A percentile compares a stretch with the other conserved stretches of the same genome.
These are phyloP conservation scores for Botryotinia narcissicola DNA, from an alignment of 2,329 filamentous ascomycete genomes.

Conservation along the genomic window DNA sequence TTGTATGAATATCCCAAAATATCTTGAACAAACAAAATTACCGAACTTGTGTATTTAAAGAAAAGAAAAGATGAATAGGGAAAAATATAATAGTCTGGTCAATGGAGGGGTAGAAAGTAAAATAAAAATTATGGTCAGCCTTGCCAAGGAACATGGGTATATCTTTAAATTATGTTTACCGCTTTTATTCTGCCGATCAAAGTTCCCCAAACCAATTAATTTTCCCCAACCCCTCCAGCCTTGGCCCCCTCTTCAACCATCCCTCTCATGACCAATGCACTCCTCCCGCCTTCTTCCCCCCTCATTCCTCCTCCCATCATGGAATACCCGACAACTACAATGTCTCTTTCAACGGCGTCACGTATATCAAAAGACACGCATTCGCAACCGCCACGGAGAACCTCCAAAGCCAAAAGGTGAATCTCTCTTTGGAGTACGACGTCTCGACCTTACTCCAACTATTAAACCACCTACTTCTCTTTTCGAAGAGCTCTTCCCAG, in stretches of 20 bases:
- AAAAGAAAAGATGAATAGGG: background rate
- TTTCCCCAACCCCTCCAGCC: constrained; percentile 17
- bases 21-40: background rate
- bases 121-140: constrained; percentile 6
- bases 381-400: constrained; percentile 18
- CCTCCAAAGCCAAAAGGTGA: constrained; percentile 2
- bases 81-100: background rate
- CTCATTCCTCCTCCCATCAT: constrained; percentile 45
- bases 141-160: constrained; percentile 11
- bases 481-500: constrained; percentile 54
- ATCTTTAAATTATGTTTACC: background rate
- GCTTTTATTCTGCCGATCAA: constrained; percentile 5
- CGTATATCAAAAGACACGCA: constrained; percentile 25
- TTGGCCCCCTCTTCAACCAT: constrained; percentile 8
- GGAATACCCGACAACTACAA: constrained; percentile 40
- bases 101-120: background rate
- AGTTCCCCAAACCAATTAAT: constrained; percentile 14
- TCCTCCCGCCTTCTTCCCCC: constrained; percentile 43
- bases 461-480: constrained; percentile 34
- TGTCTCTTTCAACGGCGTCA: constrained; percentile 18
- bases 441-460: background rate
- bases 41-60: background rate
- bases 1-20: background rate
- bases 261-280: constrained; percentile 42
- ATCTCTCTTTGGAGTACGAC: constrained; percentile 13